These are phyloP conservation scores for Hemerocallis citrina DNA, from an alignment of 106 monocot genomes.

Conservation along the genomic window DNA sequence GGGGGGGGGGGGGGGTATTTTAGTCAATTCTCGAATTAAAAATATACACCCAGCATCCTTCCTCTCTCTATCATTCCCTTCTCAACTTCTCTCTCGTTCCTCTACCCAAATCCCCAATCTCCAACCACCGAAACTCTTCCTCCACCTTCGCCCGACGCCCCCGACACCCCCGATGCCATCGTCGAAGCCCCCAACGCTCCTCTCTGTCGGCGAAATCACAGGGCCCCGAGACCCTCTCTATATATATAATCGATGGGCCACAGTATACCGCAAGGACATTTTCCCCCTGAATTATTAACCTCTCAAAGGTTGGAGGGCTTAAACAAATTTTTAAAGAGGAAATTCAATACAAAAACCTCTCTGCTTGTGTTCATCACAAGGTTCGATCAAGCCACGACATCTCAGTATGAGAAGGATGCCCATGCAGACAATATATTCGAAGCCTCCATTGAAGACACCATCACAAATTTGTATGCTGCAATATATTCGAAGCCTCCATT, in stretches of 20 bases:
- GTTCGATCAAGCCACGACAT: conserved; percentile 59
- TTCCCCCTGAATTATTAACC: conserved; percentile 63
- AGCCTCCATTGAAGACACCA: conserved; percentile 62
- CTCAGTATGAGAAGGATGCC: conserved; percentile 70
- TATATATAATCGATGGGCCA: conserved; percentile 67
- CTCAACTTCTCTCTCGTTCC: too few species aligned
- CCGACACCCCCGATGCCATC: too few species aligned
- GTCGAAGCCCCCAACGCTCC: too few species aligned
- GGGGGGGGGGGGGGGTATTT: too few species aligned
- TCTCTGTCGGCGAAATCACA: too few species aligned
- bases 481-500: conserved; percentile 51
- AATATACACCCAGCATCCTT: too few species aligned
- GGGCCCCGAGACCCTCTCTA: too few species aligned
- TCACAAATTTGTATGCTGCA: conserved; percentile 52
- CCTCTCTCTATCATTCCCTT: too few species aligned
- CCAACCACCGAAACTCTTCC: too few species aligned
- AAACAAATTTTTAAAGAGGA: conserved; percentile 85
- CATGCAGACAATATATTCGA: conserved; percentile 61
- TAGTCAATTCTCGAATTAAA: too few species aligned
- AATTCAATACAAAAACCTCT: conserved; percentile 68
- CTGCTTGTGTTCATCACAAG: conserved; percentile 46
- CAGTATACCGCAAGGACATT: conserved; percentile 45
- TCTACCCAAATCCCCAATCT: too few species aligned
- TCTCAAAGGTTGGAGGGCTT: conserved; percentile 57
- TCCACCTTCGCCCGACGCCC: too few species aligned